These are phyloP conservation scores for Phenoliferia sp. DNA, from an alignment of 1,284 basidiomycete species.

Conservation along the genomic window DNA sequence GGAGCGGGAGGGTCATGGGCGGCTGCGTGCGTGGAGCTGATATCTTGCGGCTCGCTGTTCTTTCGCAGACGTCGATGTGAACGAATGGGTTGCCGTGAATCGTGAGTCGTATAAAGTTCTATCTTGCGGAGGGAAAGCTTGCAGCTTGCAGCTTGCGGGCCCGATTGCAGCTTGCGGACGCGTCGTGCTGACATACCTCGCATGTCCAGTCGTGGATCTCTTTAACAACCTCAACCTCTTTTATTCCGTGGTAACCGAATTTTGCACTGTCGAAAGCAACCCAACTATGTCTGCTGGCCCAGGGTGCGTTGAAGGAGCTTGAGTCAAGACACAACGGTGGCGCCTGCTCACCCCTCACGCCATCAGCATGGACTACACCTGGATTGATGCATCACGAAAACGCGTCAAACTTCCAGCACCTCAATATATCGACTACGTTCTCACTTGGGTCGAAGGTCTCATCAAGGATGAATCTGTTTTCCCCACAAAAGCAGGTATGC, in stretches of 20 bases:
- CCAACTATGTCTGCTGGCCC: conserved; percentile 90
- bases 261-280: conserved; percentile 83
- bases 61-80: conserved; percentile 68
- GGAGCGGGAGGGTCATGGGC: neutral
- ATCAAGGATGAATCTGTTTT: conserved; percentile 89
- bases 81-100: conserved; percentile 98
- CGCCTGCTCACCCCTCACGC: neutral
- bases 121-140: too few species aligned
- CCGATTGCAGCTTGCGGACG: neutral
- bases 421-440: conserved; percentile 97
- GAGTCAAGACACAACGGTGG: neutral
- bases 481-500: conserved; percentile 83
- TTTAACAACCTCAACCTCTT: conserved; percentile 97
- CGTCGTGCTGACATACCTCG: neutral
- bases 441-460: conserved; percentile 95
- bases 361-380: conserved; percentile 85
- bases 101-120: conserved; percentile 53
- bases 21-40: neutral
- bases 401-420: conserved; percentile 89
- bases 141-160: too few species aligned
- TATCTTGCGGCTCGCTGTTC: neutral
- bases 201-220: conserved; percentile 40
- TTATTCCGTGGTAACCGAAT: conserved; percentile 91
- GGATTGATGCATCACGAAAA: conserved; percentile 94
- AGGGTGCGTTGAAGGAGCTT: conserved; percentile 49